A percentile compares a stretch with the other conserved stretches of the same genome.
Conservation (phyloP, 1,284 basidiomycete genomes). For the Ceratobasidium sp. region DNA sequence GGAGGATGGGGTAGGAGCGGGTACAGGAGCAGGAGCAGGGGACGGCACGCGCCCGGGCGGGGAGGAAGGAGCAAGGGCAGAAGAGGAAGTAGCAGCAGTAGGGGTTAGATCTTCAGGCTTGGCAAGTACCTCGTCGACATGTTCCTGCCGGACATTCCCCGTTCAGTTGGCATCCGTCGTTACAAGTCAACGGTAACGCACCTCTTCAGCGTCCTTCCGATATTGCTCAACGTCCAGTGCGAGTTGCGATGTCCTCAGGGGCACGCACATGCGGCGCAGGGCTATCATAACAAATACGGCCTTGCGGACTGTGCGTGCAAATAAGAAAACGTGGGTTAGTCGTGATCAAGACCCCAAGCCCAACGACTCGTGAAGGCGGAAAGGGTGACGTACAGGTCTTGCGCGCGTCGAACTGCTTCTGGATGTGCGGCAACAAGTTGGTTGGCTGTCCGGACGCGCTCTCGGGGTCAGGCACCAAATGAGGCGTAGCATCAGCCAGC, state of each 20-base stretch:
- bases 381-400: constrained; percentile 81
- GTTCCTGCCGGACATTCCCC: constrained; percentile 45
- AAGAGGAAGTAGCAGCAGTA: constrained; percentile 19
- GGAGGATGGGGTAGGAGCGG: neutral
- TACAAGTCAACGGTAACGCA: constrained; percentile 51
- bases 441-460: constrained; percentile 71
- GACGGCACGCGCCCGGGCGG: constrained; percentile 35
- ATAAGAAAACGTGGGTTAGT: constrained; percentile 11
- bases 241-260: constrained; percentile 63
- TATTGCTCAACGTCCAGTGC: constrained; percentile 72
- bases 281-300: constrained; percentile 88
- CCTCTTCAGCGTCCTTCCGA: constrained; percentile 84
- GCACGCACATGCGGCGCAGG: constrained; percentile 76
- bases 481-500: constrained; percentile 73
- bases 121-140: constrained; percentile 48
- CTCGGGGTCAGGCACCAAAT: constrained; percentile 74
- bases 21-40: constrained; percentile 22
- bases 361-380: too few relatives aligned
- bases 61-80: constrained; percentile 22
- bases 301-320: constrained; percentile 72
- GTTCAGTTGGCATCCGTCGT: neutral
- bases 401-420: constrained; percentile 88
- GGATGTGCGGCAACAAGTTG: constrained; percentile 88
- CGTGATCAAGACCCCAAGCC: neutral
- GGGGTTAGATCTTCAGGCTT: constrained; percentile 42